Percentiles rank a stretch among this genome's conserved stretches.
These are phyloP conservation scores for Lachancea thermotolerans DNA, from an alignment of 805 yeast species.

Conservation along the genomic window DNA sequence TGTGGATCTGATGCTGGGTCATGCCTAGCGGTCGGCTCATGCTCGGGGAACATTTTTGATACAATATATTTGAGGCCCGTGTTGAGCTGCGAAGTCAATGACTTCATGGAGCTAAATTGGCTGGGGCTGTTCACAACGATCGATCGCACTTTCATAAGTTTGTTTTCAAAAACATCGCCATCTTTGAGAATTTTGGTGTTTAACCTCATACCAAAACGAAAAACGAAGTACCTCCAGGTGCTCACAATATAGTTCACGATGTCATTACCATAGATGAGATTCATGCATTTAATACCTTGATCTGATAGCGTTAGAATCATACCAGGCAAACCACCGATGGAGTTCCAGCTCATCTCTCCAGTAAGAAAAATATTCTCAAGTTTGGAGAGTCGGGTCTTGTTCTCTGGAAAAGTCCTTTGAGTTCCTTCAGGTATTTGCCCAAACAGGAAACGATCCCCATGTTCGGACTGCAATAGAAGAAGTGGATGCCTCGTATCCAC, in stretches of 20 bases:
- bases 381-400: slow-evolving; percentile 49
- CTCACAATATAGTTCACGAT: slow-evolving; percentile 53
- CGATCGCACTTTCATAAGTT: slow-evolving; percentile 36
- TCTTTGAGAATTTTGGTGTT: slow-evolving; percentile 25
- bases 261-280: slow-evolving; percentile 46
- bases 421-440: slow-evolving; percentile 85
- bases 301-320: slow-evolving; percentile 75
- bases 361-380: slow-evolving; percentile 65
- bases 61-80: slow-evolving; percentile 29
- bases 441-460: slow-evolving; percentile 47
- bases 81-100: slow-evolving; percentile 8
- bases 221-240: slow-evolving; percentile 83
- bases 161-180: slow-evolving; percentile 25
- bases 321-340: slow-evolving; percentile 93
- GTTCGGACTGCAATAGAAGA: slow-evolving; percentile 38
- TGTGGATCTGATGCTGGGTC: slow-evolving; percentile 35
- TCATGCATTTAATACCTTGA: slow-evolving; percentile 54
- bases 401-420: slow-evolving; percentile 65
- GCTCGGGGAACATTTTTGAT: slow-evolving; percentile 51
- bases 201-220: slow-evolving; percentile 62
- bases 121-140: slow-evolving; percentile 16
- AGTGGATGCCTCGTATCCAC: slow-evolving; percentile 54
- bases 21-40: slow-evolving; percentile 32
- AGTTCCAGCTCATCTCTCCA: slow-evolving; percentile 69
- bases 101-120: no score